Percentiles rank a stretch among this genome's conserved stretches.
phyloP scores from a whole-genome alignment of 108 stramenopile species.

The Skeletonema grethae region DNA sequence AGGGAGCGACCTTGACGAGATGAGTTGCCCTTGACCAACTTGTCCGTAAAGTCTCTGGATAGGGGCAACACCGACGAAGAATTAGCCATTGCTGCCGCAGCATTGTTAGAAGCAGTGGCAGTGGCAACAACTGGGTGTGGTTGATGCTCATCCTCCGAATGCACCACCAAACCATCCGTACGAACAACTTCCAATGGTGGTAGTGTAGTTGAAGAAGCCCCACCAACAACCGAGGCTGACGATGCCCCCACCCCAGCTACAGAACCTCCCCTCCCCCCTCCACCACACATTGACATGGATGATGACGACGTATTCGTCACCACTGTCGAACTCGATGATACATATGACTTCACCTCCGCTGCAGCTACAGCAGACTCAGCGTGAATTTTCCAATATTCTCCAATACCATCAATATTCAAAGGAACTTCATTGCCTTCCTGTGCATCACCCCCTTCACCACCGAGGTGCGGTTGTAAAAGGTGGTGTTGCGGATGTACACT shows the following conservation, averaged over 20 bases:
- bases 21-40: slow-evolving; percentile 53
- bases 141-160: slow-evolving; percentile 27
- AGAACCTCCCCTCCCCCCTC: background rate
- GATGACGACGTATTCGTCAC: slow-evolving; percentile 23
- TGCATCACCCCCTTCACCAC: background rate
- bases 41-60: slow-evolving; percentile 47
- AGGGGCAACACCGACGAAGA: slow-evolving; percentile 5
- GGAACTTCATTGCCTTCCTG: slow-evolving; percentile 11
- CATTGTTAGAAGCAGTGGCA: background rate
- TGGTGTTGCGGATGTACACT: too few species aligned
- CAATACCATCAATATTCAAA: slow-evolving; percentile 15
- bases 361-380: background rate
- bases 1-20: slow-evolving; percentile 72
- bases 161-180: slow-evolving; percentile 1
- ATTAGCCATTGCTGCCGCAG: background rate
- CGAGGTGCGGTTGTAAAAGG: too few species aligned
- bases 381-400: slow-evolving; percentile 4
- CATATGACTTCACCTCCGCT: slow-evolving; percentile 9
- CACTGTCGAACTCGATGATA: slow-evolving; percentile 29
- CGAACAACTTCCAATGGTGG: slow-evolving; percentile 26
- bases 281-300: background rate
- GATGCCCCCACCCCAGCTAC: background rate
- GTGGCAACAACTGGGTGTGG: background rate
- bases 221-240: background rate
- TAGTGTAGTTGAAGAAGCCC: background rate